These are phyloP conservation scores for Bothriochloa decipiens DNA, from an alignment of 176 grass and related monocot species.

Conservation along the genomic window DNA sequence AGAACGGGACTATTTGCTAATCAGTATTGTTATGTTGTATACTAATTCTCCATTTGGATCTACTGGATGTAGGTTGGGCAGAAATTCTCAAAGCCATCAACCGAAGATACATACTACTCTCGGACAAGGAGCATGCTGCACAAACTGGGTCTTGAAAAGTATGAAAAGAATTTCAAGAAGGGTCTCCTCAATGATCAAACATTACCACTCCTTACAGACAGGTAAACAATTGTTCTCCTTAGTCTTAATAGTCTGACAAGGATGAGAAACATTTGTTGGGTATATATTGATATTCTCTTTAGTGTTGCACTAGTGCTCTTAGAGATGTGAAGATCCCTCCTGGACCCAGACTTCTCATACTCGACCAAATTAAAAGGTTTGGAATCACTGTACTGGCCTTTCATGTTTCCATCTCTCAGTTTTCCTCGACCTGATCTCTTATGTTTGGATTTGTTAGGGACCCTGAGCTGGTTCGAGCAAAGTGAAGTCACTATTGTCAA, in stretches of 20 bases:
- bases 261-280: not conserved
- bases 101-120: slow-evolving; percentile 69
- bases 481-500: slow-evolving; percentile 33
- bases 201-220: slow-evolving; percentile 83
- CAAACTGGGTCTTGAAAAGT: slow-evolving; percentile 82
- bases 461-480: slow-evolving; percentile 43
- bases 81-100: slow-evolving; percentile 71
- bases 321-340: slow-evolving; percentile 91
- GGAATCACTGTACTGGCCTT: slow-evolving; percentile 18
- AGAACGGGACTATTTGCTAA: not conserved
- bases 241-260: not conserved
- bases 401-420: slow-evolving; percentile 3
- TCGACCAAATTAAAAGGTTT: slow-evolving; percentile 92
- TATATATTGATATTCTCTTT: slow-evolving; percentile 30
- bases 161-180: slow-evolving; percentile 95
- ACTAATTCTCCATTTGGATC: slow-evolving; percentile 28
- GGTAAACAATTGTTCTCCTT: slow-evolving; percentile 40
- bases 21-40: not conserved
- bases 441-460: slow-evolving; percentile 53
- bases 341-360: slow-evolving; percentile 87
- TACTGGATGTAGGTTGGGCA: slow-evolving; percentile 70
- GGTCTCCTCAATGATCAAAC: slow-evolving; percentile 87
- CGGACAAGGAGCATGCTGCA: slow-evolving; percentile 72
- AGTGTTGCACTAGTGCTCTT: slow-evolving; percentile 64
- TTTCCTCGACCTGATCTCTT: slow-evolving; percentile 20